Conservation (phyloP, 495 filamentous ascomycete species). For the Xylaria cubensis region DNA sequence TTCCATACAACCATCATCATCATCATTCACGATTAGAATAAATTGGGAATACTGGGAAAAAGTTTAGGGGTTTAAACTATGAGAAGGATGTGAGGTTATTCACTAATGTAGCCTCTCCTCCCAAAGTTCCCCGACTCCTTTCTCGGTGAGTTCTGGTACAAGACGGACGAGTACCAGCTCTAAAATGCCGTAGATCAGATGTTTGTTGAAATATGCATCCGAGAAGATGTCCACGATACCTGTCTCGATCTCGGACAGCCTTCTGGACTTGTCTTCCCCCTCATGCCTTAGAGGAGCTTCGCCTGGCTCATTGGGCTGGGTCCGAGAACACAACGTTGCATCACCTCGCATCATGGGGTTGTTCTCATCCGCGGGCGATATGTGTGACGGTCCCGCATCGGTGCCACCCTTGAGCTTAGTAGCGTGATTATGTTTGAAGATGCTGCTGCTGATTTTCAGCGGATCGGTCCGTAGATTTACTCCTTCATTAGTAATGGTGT, state of each 20-base stretch:
- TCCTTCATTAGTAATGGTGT: conserved; percentile 28
- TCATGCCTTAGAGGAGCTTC: conserved; percentile 41
- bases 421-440: conserved; percentile 33
- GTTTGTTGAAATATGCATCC: conserved; percentile 88
- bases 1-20: neutral
- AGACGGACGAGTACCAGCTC: conserved; percentile 80
- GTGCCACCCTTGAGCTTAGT: conserved; percentile 35
- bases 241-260: conserved; percentile 56
- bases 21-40: neutral
- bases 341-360: conserved; percentile 43
- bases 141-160: conserved; percentile 83
- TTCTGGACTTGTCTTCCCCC: conserved; percentile 46
- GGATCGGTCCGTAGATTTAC: conserved; percentile 40
- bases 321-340: conserved; percentile 45
- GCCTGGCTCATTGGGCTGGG: conserved; percentile 20
- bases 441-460: conserved; percentile 31
- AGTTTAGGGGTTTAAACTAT: conserved; percentile 5
- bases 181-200: conserved; percentile 78
- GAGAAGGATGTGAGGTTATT: neutral
- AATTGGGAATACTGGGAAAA: neutral
- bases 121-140: conserved; percentile 73
- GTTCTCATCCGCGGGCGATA: conserved; percentile 43
- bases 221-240: conserved; percentile 73
- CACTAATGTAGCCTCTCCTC: conserved; percentile 67
- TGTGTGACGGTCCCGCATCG: conserved; percentile 41